Percentiles rank a stretch among this genome's conserved stretches.
phyloP scores from a whole-genome alignment of 164 flowering plant genomes.

The Sextonia rubra region DNA sequence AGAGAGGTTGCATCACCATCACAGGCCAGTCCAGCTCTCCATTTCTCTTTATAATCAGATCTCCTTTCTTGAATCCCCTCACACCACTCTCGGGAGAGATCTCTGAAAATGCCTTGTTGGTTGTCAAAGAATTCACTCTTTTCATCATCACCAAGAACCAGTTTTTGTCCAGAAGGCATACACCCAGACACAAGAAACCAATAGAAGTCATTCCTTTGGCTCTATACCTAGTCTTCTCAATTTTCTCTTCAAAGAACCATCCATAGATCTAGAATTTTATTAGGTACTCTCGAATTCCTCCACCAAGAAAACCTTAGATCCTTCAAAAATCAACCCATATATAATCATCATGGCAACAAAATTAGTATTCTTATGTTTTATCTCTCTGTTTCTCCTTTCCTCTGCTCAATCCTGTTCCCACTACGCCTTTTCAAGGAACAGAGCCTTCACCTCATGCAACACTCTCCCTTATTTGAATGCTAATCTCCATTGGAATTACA shows the following conservation, averaged over 20 bases:
- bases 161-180: too few relatives aligned
- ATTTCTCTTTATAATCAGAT: not conserved
- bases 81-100: not conserved
- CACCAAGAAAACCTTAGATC: not conserved
- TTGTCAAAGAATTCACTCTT: not conserved
- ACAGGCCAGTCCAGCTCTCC: not conserved
- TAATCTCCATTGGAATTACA: conserved; percentile 11
- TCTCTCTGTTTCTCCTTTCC: not conserved
- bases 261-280: not conserved
- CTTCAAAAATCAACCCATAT: not conserved
- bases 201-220: too few relatives aligned
- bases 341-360: not conserved
- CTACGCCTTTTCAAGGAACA: conserved; percentile 2
- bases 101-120: not conserved
- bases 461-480: conserved; percentile 1
- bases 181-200: too few relatives aligned
- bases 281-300: not conserved
- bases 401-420: conserved; percentile 5
- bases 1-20: not conserved
- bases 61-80: not conserved
- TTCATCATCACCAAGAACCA: too few relatives aligned
- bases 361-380: conserved; percentile 1
- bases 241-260: not conserved
- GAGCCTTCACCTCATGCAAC: conserved; percentile 4
- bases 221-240: too few relatives aligned